Evolutionary conservation across 164 flowering plant species (phyloP).

Genomic region (Piper longum): DNA sequence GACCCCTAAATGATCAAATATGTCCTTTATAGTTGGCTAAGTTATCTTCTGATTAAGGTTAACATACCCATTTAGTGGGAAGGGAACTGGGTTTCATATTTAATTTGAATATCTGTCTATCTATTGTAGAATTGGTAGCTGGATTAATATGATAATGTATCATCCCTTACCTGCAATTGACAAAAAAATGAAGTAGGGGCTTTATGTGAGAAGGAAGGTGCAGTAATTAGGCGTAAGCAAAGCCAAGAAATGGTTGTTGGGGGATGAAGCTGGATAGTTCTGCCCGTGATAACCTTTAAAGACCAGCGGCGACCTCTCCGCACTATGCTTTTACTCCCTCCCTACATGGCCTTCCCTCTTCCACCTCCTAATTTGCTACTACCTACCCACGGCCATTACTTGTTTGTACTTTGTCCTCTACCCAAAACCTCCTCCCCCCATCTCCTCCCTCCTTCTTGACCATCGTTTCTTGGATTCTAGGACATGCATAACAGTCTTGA

Average conservation of each 20-base stretch:
- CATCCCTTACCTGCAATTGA: not conserved
- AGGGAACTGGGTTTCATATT: too few species aligned
- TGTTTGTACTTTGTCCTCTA: not conserved
- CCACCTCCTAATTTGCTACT: not conserved
- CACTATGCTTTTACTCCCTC: slow-evolving; percentile 4
- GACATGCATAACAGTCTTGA: not conserved
- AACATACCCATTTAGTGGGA: not conserved
- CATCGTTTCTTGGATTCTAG: too few species aligned
- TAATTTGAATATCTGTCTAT: too few species aligned
- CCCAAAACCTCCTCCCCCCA: not conserved
- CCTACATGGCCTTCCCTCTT: not conserved
- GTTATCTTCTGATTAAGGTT: not conserved
- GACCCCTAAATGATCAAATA: too few species aligned
- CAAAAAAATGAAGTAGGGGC: not conserved
- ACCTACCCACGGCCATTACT: not conserved
- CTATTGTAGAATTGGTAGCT: too few species aligned
- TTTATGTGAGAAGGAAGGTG: not conserved
- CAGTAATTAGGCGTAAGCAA: not conserved
- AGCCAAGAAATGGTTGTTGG: not conserved
- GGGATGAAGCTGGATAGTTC: too few species aligned
- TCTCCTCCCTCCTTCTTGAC: not conserved
- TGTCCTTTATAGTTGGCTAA: too few species aligned
- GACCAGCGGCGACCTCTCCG: slow-evolving; percentile 11
- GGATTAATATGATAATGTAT: not conserved
- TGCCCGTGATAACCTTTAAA: slow-evolving; percentile 13